Conservation (phyloP, 2,329 filamentous ascomycete genomes). For the Karstenula rhodostoma region DNA sequence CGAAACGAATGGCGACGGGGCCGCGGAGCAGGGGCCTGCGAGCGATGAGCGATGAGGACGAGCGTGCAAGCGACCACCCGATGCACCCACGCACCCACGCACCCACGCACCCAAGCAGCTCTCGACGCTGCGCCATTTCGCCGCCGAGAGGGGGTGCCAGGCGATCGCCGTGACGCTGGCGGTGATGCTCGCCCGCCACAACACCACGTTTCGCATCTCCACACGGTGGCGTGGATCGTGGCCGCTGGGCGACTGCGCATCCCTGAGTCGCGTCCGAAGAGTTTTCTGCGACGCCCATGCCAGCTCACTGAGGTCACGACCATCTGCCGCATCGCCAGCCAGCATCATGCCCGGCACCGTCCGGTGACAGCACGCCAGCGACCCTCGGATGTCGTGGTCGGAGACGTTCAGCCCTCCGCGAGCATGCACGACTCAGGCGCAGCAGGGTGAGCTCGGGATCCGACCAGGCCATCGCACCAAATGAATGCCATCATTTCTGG, state of each 20-base stretch:
- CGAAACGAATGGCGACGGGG: slow-evolving; percentile 15
- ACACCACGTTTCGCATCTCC: slow-evolving; percentile 10
- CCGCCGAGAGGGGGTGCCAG: neutral
- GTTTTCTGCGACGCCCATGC: neutral
- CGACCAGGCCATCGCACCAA: slow-evolving; percentile 2
- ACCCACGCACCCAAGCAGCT: neutral
- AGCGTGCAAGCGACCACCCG: neutral
- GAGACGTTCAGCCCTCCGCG: neutral
- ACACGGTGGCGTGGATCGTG: slow-evolving; percentile 15
- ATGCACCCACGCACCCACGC: neutral
- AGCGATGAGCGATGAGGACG: too few relatives aligned
- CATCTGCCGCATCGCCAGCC: too few relatives aligned
- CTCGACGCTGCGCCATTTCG: slow-evolving; percentile 9
- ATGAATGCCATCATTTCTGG: neutral
- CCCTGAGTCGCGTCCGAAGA: neutral
- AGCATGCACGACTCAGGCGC: neutral
- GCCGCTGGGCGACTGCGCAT: neutral
- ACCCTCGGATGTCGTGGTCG: neutral
- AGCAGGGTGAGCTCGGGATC: neutral
- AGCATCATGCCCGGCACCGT: too few relatives aligned
- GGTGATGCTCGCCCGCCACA: slow-evolving; percentile 15
- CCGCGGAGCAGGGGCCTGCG: neutral
- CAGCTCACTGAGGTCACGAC: neutral
- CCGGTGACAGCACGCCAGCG: neutral
- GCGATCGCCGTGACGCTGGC: too few relatives aligned